A percentile compares a stretch with the other conserved stretches of the same genome.
These are phyloP conservation scores for Plasmopara viticola DNA, from an alignment of 352 stramenopile genomes.

Conservation along the genomic window DNA sequence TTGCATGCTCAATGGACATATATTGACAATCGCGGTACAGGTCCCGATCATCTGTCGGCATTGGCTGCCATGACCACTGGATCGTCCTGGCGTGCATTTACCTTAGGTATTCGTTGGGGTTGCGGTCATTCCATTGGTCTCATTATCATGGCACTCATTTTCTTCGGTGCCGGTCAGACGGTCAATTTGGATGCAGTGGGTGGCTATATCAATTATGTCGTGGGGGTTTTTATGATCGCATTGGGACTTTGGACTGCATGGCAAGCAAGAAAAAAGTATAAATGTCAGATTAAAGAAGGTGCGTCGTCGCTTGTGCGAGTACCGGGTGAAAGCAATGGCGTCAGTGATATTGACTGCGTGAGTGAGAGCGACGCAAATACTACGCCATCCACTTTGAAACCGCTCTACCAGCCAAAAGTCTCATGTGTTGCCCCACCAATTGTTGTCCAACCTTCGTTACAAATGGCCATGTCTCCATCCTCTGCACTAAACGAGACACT, in stretches of 20 bases:
- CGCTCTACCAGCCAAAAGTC: slow-evolving; percentile 11
- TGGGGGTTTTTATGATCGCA: slow-evolving; percentile 76
- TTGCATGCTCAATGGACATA: too few species aligned
- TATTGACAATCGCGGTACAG: too few species aligned
- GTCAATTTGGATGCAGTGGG: slow-evolving; percentile 48
- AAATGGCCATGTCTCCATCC: slow-evolving; percentile 2
- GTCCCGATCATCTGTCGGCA: too few species aligned
- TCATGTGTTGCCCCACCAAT: slow-evolving; percentile 11
- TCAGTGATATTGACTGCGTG: background rate
- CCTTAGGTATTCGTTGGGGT: slow-evolving; percentile 70
- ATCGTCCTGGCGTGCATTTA: too few species aligned
- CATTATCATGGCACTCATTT: slow-evolving; percentile 78
- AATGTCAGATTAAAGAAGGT: too few species aligned
- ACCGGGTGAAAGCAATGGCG: slow-evolving; percentile 1
- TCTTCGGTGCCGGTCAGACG: slow-evolving; percentile 55
- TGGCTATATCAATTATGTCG: slow-evolving; percentile 61
- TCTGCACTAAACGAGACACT: slow-evolving; percentile 1
- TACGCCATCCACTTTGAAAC: background rate
- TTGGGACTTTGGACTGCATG: slow-evolving; percentile 38
- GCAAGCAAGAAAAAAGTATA: too few species aligned
- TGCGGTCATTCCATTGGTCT: slow-evolving; percentile 87
- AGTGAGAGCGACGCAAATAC: too few species aligned
- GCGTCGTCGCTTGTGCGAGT: slow-evolving; percentile 18
- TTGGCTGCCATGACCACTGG: too few species aligned
- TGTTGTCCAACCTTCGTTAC: background rate